Evolutionary conservation across 306 rosid species (phyloP).

Genomic region (Acacia acuminata): DNA sequence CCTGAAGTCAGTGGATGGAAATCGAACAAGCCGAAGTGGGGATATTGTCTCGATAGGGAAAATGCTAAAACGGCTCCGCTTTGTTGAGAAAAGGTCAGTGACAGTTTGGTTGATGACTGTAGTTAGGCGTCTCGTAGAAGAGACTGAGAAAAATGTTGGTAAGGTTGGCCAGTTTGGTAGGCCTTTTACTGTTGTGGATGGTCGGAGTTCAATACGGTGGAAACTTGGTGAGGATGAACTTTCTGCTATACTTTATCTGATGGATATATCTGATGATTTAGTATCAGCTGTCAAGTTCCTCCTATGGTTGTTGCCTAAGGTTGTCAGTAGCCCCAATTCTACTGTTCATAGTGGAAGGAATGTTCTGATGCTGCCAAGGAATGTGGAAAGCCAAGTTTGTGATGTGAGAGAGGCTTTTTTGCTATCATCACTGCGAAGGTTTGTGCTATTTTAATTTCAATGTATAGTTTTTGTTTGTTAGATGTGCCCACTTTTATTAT

Average conservation of each 20-base stretch:
- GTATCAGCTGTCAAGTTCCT: constrained; percentile 81
- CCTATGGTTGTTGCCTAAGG: constrained; percentile 86
- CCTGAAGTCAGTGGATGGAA: constrained; percentile 51
- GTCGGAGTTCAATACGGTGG: constrained; percentile 66
- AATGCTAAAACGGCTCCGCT: constrained; percentile 60
- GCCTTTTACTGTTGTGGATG: constrained; percentile 58
- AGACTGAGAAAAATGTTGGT: constrained; percentile 60
- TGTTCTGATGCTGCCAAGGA: constrained; percentile 55
- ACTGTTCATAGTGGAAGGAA: constrained; percentile 72
- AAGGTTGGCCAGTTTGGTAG: constrained; percentile 84
- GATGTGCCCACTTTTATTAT: background rate
- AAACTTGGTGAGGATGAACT: constrained; percentile 91
- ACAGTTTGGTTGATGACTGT: constrained; percentile 67
- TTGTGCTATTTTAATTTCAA: constrained; percentile 12
- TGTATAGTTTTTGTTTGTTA: background rate
- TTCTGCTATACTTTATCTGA: constrained; percentile 71
- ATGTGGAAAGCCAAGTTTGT: constrained; percentile 72
- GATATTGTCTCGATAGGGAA: constrained; percentile 76
- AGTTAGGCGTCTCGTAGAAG: constrained; percentile 72
- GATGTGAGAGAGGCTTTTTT: constrained; percentile 85
- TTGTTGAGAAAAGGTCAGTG: constrained; percentile 71
- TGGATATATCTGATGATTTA: constrained; percentile 79
- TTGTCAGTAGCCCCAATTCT: constrained; percentile 56
- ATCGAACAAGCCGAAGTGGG: constrained; percentile 42
- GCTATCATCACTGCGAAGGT: constrained; percentile 86